Base-by-base conservation (phyloP, 2,329 filamentous ascomycete species). In the Aspergillus sp. region DNA sequence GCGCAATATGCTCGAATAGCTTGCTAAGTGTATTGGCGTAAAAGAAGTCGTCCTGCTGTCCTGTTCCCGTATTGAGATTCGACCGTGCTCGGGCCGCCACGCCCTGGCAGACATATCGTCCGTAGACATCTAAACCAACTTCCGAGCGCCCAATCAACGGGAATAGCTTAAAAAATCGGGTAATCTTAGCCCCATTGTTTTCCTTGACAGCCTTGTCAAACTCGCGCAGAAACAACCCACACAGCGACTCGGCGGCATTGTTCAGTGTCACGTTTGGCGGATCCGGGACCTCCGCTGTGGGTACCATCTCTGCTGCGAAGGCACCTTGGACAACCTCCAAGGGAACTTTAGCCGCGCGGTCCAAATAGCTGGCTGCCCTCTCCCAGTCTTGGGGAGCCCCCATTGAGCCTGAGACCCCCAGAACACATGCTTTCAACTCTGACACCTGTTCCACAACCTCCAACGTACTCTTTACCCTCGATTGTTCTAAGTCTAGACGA, bases 361-460 rank as follows among this genome's bases (percentile, higher is more conserved):
- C 86, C 58, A 99, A 83, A 74, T 98, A 98, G 47, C 85, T 89
- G 2, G 95, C 95, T 3, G 95, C 95, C 3, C 91, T 95, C 75
- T 99, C 95, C 95, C 95, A 99, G 78, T 99, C 95, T 75, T 99
- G 95, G 42, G 95, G 91, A 4, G 93, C 93, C 34, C 93, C 95
- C 95, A 99, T 99, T 59, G 90, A 96, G 17, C 93, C 95, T 24
- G 93, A 88, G 11, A 98, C 93, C 44, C 95, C 95, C 59, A 97
- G 86, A 37, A 98, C 91, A 72, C 95, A 99, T 8, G 95, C 90
- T 77, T 98, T 98, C 64, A 99, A 87, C 80, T 99, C 95, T 5
- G 91, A 90, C 13, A 99, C 93, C 77, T 97, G 93, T 75, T 98
- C 93, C 11, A 98, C 95, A 3, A 98, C 92, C 8, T 89, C 84